Evolutionary conservation across 805 yeast genomes (phyloP), one percentile per base, ranked within the genome.

Genomic region (Isabelozyma gotoi): DNA sequence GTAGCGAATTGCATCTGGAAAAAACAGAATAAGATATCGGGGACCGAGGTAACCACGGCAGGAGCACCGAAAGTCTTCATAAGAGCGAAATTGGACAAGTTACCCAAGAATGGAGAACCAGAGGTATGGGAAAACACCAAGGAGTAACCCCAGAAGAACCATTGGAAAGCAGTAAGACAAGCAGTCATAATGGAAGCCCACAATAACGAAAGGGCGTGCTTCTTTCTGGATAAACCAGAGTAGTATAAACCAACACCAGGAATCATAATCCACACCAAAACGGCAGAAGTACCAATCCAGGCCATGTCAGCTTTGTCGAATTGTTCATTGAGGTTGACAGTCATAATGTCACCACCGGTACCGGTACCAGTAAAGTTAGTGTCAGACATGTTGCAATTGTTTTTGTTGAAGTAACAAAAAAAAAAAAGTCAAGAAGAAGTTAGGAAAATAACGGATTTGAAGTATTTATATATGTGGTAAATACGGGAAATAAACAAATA

Each of bases 91-190:
- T 88, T 84, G 56, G 78, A 78, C 62, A 92, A 73, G 47, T 88
- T 80, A 44, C 99, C 99, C 52, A 89, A 74, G 67, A 90, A 86
- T 15, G 71, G 76, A 11, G 88, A 77, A 33, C 66, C 63, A 38
- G 81, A 78, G 45, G 75, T 69, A 60, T 84, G 88, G 19, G 92
- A 76, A 63, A 92, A 92, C 15, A 89, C 84, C 45, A 94, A 76
- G 11, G 97, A 88, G 68, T 87, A 92, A 49, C 98, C 99, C 97
- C 97, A 90, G 74, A 90, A 91, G 68, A 90, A 94, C 98, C 99
- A 92, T 66, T 94, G 97, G 79, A 94, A 89, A 1, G 86, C 69
- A 6, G 90, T 82, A 24, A 92, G 72, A 53, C 94, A 83, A 16
- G 82, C 82, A 16, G 95, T 89, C 87, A 89, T 90, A 61, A 94